A percentile compares a stretch with the other conserved stretches of the same genome.
Evolutionary conservation across 1,284 basidiomycete species (phyloP).

Genomic region (Sanghuangporus sanghuang): DNA sequence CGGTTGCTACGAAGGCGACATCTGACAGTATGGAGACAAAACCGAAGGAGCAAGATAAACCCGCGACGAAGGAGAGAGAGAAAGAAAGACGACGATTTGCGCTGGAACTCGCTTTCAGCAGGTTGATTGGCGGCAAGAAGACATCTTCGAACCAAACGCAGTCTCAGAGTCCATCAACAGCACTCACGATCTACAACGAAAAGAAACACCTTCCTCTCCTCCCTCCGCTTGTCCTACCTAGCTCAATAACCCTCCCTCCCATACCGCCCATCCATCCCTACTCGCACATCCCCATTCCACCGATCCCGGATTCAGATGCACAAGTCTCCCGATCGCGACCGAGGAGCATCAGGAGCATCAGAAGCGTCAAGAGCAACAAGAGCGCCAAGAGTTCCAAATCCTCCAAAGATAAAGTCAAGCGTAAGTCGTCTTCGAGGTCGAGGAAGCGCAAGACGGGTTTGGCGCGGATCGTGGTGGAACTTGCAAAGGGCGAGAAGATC

Average conservation of each 20-base stretch:
- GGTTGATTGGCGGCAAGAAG: neutral
- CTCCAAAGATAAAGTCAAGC: neutral
- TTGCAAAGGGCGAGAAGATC: slow-evolving; percentile 1
- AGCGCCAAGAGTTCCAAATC: neutral
- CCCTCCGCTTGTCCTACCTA: neutral
- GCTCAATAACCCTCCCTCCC: neutral
- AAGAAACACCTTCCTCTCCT: neutral
- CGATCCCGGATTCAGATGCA: neutral
- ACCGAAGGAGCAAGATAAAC: neutral
- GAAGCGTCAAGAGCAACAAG: neutral
- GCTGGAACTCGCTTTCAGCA: neutral
- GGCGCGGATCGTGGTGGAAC: slow-evolving; percentile 13
- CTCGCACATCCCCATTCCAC: neutral
- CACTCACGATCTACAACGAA: neutral
- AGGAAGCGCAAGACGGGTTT: slow-evolving; percentile 13
- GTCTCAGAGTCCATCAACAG: neutral
- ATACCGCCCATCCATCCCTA: neutral
- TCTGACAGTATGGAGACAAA: neutral
- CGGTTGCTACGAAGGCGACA: neutral
- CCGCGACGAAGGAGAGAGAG: neutral
- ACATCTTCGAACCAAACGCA: neutral
- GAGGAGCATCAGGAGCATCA: neutral
- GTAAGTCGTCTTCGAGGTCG: neutral
- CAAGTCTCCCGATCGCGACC: neutral
- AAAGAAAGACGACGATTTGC: neutral